A percentile compares a stretch with the other conserved stretches of the same genome.
phyloP scores from a whole-genome alignment of 2,329 filamentous ascomycete species.

The Botrytis byssoidea region DNA sequence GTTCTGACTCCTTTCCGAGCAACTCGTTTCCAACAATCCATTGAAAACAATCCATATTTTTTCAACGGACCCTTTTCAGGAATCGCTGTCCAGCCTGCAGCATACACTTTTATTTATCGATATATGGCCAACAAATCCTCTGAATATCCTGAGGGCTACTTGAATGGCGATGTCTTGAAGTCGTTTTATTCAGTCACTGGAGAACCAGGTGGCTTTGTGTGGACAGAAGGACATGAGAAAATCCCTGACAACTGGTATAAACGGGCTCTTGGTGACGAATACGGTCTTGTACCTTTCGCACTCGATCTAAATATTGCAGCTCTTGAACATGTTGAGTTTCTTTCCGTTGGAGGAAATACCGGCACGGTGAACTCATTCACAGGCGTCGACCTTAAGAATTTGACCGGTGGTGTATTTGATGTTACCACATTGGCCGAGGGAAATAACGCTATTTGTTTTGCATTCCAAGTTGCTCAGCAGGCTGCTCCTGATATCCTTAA shows the following conservation, averaged over 20 bases:
- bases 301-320: conserved; percentile 43
- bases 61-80: conserved; percentile 54
- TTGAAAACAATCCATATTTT: conserved; percentile 48
- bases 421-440: conserved; percentile 44
- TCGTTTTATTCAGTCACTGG: conserved; percentile 29
- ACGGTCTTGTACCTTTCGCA: conserved; percentile 41
- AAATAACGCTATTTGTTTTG: conserved; percentile 50
- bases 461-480: conserved; percentile 42
- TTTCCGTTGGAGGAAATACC: conserved; percentile 52
- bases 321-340: conserved; percentile 44
- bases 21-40: conserved; percentile 42
- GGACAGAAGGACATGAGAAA: conserved; percentile 26
- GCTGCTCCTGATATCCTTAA: conserved; percentile 45
- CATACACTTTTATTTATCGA: conserved; percentile 36
- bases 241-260: conserved; percentile 33
- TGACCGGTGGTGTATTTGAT: conserved; percentile 49
- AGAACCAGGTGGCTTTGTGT: conserved; percentile 25
- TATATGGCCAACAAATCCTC: conserved; percentile 39
- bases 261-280: conserved; percentile 35
- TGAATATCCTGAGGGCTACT: conserved; percentile 34
- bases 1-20: conserved; percentile 46
- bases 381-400: conserved; percentile 45
- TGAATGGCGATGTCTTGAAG: conserved; percentile 34
- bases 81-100: conserved; percentile 38
- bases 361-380: conserved; percentile 52